Base-by-base conservation (phyloP, 2,329 filamentous ascomycete species). In the Hypoxylon sp. region DNA sequence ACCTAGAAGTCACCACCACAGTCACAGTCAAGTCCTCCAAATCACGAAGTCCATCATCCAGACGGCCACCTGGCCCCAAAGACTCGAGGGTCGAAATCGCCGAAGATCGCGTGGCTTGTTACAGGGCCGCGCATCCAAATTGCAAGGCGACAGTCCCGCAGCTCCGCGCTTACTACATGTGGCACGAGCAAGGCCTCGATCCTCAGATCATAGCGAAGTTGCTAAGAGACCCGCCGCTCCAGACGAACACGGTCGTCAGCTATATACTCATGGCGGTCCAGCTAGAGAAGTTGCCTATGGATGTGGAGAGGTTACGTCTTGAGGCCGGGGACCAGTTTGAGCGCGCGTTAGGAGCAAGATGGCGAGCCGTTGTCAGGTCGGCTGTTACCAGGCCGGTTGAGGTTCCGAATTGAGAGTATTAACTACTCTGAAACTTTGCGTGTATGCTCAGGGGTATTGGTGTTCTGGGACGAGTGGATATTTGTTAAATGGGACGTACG, bases 91-190 rank as follows among this genome's bases (percentile, higher is more conserved):
- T 87, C 14, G 65, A 75, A 3, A 80, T 80, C 1, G 84, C 84
- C 4, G 81, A 85, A 16, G 66, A 74, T 5, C 77, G 79, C 68
- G 72, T 79, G 3, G 53, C 71, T 1, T 67, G 77, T 16, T 84
- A 83, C 70, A 79, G 75, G 12, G 68, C 73, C 6, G 73, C 74
- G 5, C 77, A 71, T 53, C 71, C 65, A 1, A 62, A 58, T 6
- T 23, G 61, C 16, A 58, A 51, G 16, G 68, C 70, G 2, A 43
- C 32, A 11, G 16, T 61, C 2, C 70, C 81, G 1, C 74, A 78
- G 1, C 76, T 91, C 1, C 83, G 87, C 12, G 82, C 88, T 0
- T 92, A 91, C 71, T 86, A 84, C 68, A 77, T 93, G 19, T 93
- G 90, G 90, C 80, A 88, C 58, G 83, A 88, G 61, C 75, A 82